A percentile compares a stretch with the other conserved stretches of the same genome.
Conservation (phyloP, 2,329 filamentous ascomycete species). For the Penicillium glabrum region DNA sequence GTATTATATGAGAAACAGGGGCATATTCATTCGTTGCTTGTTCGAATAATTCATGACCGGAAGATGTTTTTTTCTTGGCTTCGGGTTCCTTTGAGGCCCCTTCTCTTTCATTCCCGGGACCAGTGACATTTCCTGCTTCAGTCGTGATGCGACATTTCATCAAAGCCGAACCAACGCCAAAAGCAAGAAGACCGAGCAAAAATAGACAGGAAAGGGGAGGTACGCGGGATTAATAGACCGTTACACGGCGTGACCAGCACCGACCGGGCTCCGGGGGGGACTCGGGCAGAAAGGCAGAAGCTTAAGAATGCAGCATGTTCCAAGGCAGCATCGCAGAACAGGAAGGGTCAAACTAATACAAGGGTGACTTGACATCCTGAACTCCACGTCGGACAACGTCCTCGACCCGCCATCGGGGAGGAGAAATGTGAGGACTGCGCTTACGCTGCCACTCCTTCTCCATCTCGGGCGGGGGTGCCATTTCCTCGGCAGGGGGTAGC, state of each 20-base stretch:
- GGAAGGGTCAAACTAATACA: constrained; percentile 54
- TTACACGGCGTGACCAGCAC: constrained; percentile 37
- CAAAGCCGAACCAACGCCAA: constrained; percentile 18
- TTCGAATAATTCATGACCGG: constrained; percentile 26
- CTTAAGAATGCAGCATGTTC: constrained; percentile 11
- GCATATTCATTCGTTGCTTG: constrained; percentile 31
- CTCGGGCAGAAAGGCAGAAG: constrained; percentile 11
- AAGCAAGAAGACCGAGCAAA: constrained; percentile 1
- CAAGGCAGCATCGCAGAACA: constrained; percentile 16
- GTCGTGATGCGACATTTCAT: background rate
- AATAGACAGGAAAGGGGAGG: constrained; percentile 1
- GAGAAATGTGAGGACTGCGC: constrained; percentile 53
- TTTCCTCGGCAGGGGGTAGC: constrained; percentile 70
- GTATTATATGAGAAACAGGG: constrained; percentile 18
- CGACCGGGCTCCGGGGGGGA: constrained; percentile 26
- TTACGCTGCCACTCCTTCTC: constrained; percentile 65
- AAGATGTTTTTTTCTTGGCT: constrained; percentile 10
- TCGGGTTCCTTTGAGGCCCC: constrained; percentile 2
- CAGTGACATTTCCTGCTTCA: constrained; percentile 8
- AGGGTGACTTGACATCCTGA: constrained; percentile 70
- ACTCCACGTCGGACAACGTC: constrained; percentile 73
- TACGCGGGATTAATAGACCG: constrained; percentile 13
- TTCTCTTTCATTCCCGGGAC: constrained; percentile 3
- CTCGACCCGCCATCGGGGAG: constrained; percentile 77
- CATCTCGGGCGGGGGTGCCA: constrained; percentile 62